These are phyloP conservation scores for Claviceps sp. DNA, from an alignment of 2,329 filamentous ascomycete genomes.

Conservation along the genomic window DNA sequence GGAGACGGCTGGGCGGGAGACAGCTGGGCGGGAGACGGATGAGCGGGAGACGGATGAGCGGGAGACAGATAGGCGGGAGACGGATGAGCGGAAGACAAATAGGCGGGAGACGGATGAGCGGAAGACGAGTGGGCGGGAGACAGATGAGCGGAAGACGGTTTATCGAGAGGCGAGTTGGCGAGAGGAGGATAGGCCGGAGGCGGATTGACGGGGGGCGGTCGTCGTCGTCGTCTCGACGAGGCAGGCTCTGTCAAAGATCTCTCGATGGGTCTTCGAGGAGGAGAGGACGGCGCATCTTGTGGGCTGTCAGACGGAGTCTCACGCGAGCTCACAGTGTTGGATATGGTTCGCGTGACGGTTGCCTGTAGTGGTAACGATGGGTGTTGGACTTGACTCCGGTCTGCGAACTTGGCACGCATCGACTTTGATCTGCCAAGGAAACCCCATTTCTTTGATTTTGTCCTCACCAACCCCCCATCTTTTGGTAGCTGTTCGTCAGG, in stretches of 20 bases:
- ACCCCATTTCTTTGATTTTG: slow-evolving; percentile 44
- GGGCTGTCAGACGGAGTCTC: background rate
- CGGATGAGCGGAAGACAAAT: too few relatives aligned
- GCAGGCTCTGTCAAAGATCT: slow-evolving; percentile 2
- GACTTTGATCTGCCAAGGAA: slow-evolving; percentile 36
- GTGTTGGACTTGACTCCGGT: slow-evolving; percentile 6
- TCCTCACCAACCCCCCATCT: slow-evolving; percentile 16
- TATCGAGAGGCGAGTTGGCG: too few relatives aligned
- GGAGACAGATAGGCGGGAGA: too few relatives aligned
- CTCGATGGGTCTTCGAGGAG: background rate
- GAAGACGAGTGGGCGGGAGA: too few relatives aligned
- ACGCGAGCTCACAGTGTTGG: background rate
- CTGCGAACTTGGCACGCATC: slow-evolving; percentile 13
- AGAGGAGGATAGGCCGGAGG: too few relatives aligned
- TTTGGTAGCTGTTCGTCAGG: slow-evolving; percentile 8
- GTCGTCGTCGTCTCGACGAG: background rate
- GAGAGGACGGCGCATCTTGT: background rate
- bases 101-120: too few relatives aligned
- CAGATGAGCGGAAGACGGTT: too few relatives aligned
- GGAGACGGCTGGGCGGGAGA: too few relatives aligned
- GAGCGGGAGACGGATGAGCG: too few relatives aligned
- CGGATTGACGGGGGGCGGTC: too few relatives aligned
- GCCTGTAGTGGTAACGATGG: background rate
- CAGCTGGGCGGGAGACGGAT: too few relatives aligned
- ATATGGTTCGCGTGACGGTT: background rate